Evolutionary conservation across 345 rosid genomes (phyloP).

Genomic region (Barbarea vulgaris): DNA sequence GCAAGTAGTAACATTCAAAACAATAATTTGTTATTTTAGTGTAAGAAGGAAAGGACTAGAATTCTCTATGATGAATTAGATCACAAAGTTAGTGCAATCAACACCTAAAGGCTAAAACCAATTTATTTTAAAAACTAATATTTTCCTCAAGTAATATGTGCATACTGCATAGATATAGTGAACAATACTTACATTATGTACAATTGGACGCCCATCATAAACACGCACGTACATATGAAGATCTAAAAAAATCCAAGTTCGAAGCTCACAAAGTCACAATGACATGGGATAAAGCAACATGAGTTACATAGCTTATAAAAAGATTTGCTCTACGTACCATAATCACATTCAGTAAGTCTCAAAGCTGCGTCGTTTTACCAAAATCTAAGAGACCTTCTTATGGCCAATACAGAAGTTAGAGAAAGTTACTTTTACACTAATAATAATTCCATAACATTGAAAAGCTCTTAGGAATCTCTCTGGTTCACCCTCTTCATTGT

Average conservation of each 20-base stretch:
- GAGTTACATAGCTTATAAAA: not conserved
- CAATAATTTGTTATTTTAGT: not conserved
- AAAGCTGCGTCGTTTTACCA: constrained; percentile 30
- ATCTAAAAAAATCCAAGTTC: not conserved
- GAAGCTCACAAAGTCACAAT: not conserved
- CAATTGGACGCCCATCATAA: not conserved
- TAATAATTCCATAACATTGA: constrained; percentile 29
- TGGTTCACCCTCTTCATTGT: constrained; percentile 39
- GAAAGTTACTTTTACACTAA: constrained; percentile 38
- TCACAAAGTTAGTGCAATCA: not conserved
- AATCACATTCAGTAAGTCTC: constrained; percentile 18
- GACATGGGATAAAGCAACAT: constrained; percentile 6
- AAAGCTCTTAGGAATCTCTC: constrained; percentile 34
- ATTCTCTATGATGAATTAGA: not conserved
- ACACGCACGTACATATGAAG: not conserved
- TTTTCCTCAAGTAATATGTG: not conserved
- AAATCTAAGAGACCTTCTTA: constrained; percentile 34
- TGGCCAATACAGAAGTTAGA: constrained; percentile 31
- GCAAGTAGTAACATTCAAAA: not conserved
- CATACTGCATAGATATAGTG: not conserved
- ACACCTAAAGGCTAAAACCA: not conserved
- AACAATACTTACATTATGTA: not conserved
- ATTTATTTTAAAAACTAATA: not conserved
- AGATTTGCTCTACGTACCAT: not conserved
- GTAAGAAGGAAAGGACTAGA: not conserved